Percentiles rank a stretch among this genome's conserved stretches.
phyloP scores from a whole-genome alignment of 805 yeast species.

The Naumovozyma baii region DNA sequence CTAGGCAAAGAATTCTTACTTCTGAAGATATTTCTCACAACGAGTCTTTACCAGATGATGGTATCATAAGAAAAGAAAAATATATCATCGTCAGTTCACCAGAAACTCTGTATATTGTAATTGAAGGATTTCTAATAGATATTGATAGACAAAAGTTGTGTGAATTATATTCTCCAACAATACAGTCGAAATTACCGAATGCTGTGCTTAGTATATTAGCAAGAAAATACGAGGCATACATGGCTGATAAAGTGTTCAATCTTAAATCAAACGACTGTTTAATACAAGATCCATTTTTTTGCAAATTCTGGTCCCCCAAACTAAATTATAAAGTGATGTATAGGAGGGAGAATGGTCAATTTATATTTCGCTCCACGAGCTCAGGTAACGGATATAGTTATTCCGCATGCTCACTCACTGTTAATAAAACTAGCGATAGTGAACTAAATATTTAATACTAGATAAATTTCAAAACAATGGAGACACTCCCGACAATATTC shows the following conservation, averaged over 20 bases:
- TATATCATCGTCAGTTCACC: not conserved
- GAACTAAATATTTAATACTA: not conserved
- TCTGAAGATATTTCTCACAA: too few relatives aligned
- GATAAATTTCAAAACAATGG: not conserved
- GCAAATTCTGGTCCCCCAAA: not conserved
- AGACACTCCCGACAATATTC: not conserved
- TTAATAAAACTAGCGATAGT: too few relatives aligned
- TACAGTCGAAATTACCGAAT: not conserved
- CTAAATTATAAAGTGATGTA: not conserved
- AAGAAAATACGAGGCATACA: not conserved
- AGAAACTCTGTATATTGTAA: not conserved
- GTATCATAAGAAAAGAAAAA: too few relatives aligned
- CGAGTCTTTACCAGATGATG: too few relatives aligned
- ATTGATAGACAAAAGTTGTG: not conserved
- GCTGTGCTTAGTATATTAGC: not conserved
- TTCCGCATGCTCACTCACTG: too few relatives aligned
- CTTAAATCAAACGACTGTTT: not conserved
- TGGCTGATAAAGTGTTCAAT: not conserved
- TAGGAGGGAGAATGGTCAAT: not conserved
- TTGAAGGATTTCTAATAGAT: not conserved
- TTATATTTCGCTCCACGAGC: not conserved
- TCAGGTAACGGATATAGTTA: too few relatives aligned
- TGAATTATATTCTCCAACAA: not conserved
- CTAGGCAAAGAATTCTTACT: too few relatives aligned
- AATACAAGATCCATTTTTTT: not conserved